Conservation (phyloP, 192 early-diverging fungal species). For the Backusella luteola region DNA sequence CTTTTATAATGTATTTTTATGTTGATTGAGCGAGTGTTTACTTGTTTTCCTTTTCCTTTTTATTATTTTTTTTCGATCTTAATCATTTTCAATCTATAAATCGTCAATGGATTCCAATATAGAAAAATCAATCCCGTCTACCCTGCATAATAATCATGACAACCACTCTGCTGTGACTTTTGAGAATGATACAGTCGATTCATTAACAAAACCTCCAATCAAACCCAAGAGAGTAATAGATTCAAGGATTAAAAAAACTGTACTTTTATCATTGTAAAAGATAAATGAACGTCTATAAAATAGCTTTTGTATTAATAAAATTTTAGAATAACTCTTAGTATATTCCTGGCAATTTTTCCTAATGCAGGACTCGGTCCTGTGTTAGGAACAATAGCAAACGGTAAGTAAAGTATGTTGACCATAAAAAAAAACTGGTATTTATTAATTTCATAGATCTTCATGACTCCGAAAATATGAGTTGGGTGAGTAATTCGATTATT, state of each 20-base stretch:
- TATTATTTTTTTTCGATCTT: no score
- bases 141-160: background rate
- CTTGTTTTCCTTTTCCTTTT: background rate
- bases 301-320: background rate
- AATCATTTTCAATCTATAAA: background rate
- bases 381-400: background rate
- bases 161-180: background rate
- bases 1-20: background rate
- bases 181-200: background rate
- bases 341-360: background rate
- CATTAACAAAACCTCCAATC: background rate
- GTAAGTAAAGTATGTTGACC: background rate
- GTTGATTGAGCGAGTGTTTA: background rate
- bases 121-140: background rate
- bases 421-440: background rate
- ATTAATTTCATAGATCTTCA: background rate
- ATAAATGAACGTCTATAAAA: background rate
- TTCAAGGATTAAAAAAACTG: background rate
- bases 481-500: background rate
- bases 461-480: background rate
- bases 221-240: background rate
- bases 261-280: background rate
- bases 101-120: background rate
- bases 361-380: background rate
- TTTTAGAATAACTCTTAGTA: background rate